Evolutionary conservation across 305 asterid genomes (phyloP).

Genomic region (Fraxinus sp.): DNA sequence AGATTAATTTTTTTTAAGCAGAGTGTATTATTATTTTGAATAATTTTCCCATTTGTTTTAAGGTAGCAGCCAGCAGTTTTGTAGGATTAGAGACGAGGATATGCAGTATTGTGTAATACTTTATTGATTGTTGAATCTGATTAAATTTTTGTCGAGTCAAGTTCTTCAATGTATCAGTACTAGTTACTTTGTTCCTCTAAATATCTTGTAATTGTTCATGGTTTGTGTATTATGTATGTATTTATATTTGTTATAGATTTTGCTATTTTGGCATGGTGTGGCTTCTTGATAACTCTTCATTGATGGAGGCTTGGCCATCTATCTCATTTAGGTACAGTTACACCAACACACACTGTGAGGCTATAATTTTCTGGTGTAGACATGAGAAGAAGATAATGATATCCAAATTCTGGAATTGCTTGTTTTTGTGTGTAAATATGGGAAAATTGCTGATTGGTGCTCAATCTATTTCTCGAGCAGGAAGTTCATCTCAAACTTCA

Average conservation of each 20-base stretch:
- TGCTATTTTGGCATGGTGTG: background rate
- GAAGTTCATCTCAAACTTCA: background rate
- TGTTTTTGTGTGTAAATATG: background rate
- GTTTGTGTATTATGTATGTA: background rate
- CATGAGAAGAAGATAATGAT: background rate
- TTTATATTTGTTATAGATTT: background rate
- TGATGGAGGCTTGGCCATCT: constrained; percentile 11
- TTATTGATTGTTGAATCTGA: background rate
- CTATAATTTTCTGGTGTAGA: background rate
- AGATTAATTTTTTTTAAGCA: constrained; percentile 13
- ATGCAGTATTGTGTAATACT: background rate
- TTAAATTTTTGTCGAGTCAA: background rate
- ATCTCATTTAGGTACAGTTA: background rate
- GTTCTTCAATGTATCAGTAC: background rate
- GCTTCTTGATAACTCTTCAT: constrained; percentile 29
- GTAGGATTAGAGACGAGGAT: background rate
- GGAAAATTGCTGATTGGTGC: background rate
- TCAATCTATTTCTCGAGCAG: background rate
- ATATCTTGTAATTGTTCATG: background rate
- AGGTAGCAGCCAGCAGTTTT: background rate
- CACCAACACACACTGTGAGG: background rate
- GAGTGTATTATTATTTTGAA: constrained; percentile 12
- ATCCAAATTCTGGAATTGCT: background rate
- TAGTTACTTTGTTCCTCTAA: background rate
- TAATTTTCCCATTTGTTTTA: background rate